Evolutionary conservation across 2,329 filamentous ascomycete species (phyloP), one percentile per base, ranked within the genome.

Genomic region (Didymella lethalis): DNA sequence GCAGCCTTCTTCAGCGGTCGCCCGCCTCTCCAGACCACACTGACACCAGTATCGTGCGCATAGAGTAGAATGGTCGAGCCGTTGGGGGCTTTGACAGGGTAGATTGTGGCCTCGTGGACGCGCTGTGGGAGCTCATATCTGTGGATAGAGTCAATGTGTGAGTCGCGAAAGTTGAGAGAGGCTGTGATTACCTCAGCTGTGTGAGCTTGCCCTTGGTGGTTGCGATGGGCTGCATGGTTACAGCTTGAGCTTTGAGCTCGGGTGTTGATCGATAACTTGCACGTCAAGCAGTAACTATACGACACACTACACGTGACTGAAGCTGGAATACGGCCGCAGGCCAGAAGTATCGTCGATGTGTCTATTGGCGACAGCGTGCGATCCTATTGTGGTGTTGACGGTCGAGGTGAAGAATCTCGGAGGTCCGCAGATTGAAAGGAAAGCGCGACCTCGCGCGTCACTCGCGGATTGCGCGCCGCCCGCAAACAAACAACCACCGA

Each of bases 211-310:
- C 75, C 54, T 70, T 69, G 50, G 68, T 71, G 8, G 69, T 57
- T 46, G 73, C 59, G 48, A 98, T 97, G 91, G 93, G 93, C 69
- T 89, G 90, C 77, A 88, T 97, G 78, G 48, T 63, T 54, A 47
- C 44, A 52, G 62, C 55, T 44, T 10, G 43, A 47, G 44, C 54
- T 47, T 40, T 8, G 8, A 32, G 44, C 48, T 57, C 31, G 28
- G 18, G 2, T 11, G 43, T 47, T 25, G 28, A 31, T 48, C 25
- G 23, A 45, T 12, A 34, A 44, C 49, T 40, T 16, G 29, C 7
- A 12, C 7, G 18, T 25, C 23, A 32, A 25, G 36, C 36, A 7
- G 36, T 18, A 40, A 40, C 16, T 6, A 12, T 10, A 25, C 26
- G 18, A 25, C 20, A 18, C n/a, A 14, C n/a, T 25, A 26, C 44